phyloP scores from a whole-genome alignment of 192 early-diverging fungal genomes.

The Fimicolochytrium jonesii region DNA sequence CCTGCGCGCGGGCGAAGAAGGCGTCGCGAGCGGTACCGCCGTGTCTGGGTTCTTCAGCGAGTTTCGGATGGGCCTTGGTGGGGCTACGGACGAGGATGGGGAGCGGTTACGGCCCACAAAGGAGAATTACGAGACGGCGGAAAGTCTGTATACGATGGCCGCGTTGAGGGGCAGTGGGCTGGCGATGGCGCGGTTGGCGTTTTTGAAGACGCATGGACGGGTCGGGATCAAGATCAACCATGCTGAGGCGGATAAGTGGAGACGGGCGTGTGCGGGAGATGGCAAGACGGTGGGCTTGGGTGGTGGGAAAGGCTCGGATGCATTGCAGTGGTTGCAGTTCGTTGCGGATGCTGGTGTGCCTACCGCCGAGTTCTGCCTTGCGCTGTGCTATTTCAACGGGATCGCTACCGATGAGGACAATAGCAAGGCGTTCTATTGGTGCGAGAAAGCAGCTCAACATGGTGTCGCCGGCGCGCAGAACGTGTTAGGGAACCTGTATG shows the following conservation, averaged over 20 bases:
- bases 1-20: constrained; percentile 1
- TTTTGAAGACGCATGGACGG: constrained; percentile 49
- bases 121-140: constrained; percentile 30
- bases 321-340: constrained; percentile 32
- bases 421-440: constrained; percentile 37
- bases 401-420: constrained; percentile 32
- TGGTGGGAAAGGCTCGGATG: constrained; percentile 2
- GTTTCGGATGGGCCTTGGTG: constrained; percentile 19
- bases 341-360: constrained; percentile 37
- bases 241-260: constrained; percentile 27
- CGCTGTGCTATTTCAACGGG: constrained; percentile 49
- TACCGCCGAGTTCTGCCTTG: constrained; percentile 49
- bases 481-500: constrained; percentile 67
- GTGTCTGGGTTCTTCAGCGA: constrained; percentile 38
- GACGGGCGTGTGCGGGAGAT: constrained; percentile 8
- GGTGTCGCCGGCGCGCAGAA: constrained; percentile 47
- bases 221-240: constrained; percentile 45
- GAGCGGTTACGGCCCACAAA: not conserved
- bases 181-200: constrained; percentile 43
- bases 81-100: not conserved
- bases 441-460: constrained; percentile 41
- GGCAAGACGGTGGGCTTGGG: too few species aligned
- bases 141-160: constrained; percentile 34
- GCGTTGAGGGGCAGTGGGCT: constrained; percentile 34
- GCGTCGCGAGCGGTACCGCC: constrained; percentile 15